Evolutionary conservation across 495 filamentous ascomycete genomes (phyloP).

Genomic region (Cairneyella variabilis): DNA sequence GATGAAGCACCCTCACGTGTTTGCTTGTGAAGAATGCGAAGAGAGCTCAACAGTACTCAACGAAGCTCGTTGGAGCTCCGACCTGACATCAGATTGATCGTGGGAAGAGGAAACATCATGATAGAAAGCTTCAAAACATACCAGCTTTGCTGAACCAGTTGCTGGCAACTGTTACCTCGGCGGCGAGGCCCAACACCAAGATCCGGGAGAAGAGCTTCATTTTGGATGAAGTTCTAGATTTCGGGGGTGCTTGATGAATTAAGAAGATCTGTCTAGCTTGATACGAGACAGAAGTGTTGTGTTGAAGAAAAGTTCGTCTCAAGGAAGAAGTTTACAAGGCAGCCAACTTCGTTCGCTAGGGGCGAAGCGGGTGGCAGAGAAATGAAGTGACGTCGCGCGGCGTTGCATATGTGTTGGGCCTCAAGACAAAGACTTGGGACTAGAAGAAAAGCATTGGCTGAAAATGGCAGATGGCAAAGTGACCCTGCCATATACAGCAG

Average conservation of each 20-base stretch:
- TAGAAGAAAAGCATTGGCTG: slow-evolving; percentile 1
- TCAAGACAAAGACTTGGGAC: neutral
- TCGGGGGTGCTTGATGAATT: neutral
- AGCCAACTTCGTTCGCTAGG: neutral
- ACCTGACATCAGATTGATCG: neutral
- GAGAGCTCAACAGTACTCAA: too few species aligned
- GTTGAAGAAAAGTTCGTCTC: neutral
- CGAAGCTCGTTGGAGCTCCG: neutral
- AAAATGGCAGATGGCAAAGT: neutral
- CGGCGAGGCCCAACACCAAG: slow-evolving; percentile 66
- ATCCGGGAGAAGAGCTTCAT: slow-evolving; percentile 76
- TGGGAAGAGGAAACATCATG: neutral
- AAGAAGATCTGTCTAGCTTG: slow-evolving; percentile 3
- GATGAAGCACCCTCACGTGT: neutral
- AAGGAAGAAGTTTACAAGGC: neutral
- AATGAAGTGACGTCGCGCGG: neutral
- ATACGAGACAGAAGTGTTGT: neutral
- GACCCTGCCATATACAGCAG: slow-evolving; percentile 2
- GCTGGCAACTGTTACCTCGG: slow-evolving; percentile 63
- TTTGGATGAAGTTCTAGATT: slow-evolving; percentile 20
- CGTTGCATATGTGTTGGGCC: neutral
- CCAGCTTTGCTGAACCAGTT: slow-evolving; percentile 82
- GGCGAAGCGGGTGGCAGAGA: neutral
- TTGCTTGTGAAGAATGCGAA: too few species aligned
- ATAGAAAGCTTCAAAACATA: slow-evolving; percentile 37